Evolutionary conservation across 495 filamentous ascomycete genomes (phyloP).

Genomic region (Neurospora terricola): DNA sequence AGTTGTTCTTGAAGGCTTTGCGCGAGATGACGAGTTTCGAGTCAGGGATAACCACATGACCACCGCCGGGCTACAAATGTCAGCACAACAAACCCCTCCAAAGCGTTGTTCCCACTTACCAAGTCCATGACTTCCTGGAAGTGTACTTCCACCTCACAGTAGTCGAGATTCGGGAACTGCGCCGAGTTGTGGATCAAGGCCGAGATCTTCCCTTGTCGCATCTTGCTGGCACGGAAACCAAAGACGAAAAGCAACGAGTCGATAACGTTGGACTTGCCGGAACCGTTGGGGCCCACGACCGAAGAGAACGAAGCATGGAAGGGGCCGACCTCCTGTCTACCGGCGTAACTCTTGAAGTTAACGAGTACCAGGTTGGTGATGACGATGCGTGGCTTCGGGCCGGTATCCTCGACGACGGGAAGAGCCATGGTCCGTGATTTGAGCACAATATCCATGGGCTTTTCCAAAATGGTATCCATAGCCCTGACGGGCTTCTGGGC

Average conservation of each 20-base stretch:
- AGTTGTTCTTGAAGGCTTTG: conserved; percentile 94
- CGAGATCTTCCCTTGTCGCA: conserved; percentile 97
- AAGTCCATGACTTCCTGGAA: conserved; percentile 91
- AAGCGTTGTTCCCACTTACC: not conserved
- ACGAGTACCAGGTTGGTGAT: conserved; percentile 82
- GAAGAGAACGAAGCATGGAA: conserved; percentile 99
- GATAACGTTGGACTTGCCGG: conserved; percentile 97
- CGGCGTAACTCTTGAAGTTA: conserved; percentile 99
- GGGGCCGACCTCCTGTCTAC: conserved; percentile 86
- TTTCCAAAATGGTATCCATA: conserved; percentile 66
- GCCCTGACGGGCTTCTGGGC: conserved; percentile 58
- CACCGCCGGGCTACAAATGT: conserved; percentile 46
- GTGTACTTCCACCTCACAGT: conserved; percentile 91
- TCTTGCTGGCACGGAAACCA: conserved; percentile 96
- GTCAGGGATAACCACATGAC: conserved; percentile 62
- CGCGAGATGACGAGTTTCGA: conserved; percentile 81
- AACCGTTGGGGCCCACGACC: conserved; percentile 94
- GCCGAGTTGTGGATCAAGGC: conserved; percentile 96
- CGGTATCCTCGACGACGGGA: conserved; percentile 57
- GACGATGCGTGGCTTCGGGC: conserved; percentile 74
- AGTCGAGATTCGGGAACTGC: conserved; percentile 68
- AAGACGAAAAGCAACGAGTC: conserved; percentile 97
- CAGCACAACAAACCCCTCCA: not conserved
- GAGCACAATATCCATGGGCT: conserved; percentile 88
- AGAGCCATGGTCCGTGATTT: conserved; percentile 68